phyloP scores from a whole-genome alignment of 2,329 filamentous ascomycete genomes.

The Ascochyta pisi region DNA sequence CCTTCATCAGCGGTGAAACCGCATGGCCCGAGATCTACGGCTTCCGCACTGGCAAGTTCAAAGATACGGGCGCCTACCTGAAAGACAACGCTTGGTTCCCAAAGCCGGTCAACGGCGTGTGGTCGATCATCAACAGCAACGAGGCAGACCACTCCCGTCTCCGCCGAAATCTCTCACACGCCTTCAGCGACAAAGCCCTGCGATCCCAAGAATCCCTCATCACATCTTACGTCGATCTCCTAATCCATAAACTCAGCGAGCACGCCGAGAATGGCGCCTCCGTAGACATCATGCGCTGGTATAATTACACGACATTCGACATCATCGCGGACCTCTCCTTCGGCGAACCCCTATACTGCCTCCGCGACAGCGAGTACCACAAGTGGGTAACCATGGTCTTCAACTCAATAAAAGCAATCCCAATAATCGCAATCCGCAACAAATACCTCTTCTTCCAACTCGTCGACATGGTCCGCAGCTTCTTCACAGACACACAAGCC shows the following conservation, averaged over 20 bases:
- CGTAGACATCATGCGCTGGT: constrained; percentile 41
- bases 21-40: constrained; percentile 56
- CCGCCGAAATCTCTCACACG: constrained; percentile 49
- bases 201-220: constrained; percentile 51
- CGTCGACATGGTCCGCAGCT: constrained; percentile 18
- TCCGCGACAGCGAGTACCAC: constrained; percentile 37
- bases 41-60: constrained; percentile 44
- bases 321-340: constrained; percentile 43
- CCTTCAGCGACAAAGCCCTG: constrained; percentile 54
- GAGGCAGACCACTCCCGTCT: constrained; percentile 45
- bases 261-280: constrained; percentile 13
- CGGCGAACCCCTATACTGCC: constrained; percentile 41
- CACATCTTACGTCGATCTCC: constrained; percentile 49
- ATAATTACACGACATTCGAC: constrained; percentile 38
- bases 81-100: constrained; percentile 50
- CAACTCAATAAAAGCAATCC: constrained; percentile 13
- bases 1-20: constrained; percentile 53
- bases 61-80: constrained; percentile 43
- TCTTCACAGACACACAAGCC: constrained; percentile 21
- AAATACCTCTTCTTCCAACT: constrained; percentile 28
- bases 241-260: constrained; percentile 45
- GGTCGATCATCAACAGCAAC: constrained; percentile 34
- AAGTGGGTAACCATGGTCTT: constrained; percentile 39
- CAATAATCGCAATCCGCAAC: constrained; percentile 21
- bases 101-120: constrained; percentile 37